Conservation (phyloP, 148 eudicot species). For the Persicaria maculosa region DNA sequence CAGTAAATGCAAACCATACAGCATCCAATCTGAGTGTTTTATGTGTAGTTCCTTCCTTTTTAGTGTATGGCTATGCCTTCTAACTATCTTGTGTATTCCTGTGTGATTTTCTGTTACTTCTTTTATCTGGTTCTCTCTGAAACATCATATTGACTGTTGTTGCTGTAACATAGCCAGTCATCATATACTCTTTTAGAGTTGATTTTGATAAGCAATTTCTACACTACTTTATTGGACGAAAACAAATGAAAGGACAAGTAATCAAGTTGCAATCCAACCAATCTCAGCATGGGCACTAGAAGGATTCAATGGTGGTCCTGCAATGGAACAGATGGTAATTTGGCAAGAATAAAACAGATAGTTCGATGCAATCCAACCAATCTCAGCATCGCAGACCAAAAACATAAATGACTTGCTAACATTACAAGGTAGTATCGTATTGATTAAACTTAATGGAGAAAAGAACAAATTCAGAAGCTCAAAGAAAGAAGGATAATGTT, state of each 20-base stretch:
- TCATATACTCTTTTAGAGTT: neutral
- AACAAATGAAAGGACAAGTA: neutral
- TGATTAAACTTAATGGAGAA: neutral
- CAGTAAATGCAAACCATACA: neutral
- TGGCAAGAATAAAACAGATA: slow-evolving; percentile 5
- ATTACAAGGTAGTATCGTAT: neutral
- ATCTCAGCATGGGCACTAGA: slow-evolving; percentile 3
- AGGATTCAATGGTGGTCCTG: slow-evolving; percentile 2
- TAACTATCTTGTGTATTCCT: too few species aligned
- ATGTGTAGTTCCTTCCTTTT: too few species aligned
- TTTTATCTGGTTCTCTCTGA: too few species aligned
- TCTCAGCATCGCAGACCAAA: neutral
- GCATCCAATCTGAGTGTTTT: too few species aligned
- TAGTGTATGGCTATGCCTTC: too few species aligned
- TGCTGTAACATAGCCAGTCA: neutral
- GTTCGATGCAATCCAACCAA: neutral
- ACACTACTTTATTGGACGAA: neutral
- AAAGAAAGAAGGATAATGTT: neutral
- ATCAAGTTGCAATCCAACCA: slow-evolving; percentile 1
- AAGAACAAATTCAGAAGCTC: neutral
- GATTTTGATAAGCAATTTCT: neutral
- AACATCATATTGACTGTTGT: too few species aligned
- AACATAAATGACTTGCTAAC: neutral
- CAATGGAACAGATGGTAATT: neutral
- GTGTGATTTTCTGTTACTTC: too few species aligned